Evolutionary conservation across 371 early-diverging fungal genomes (phyloP), one percentile per base, ranked within the genome.

Genomic region (Mortierella sp.): DNA sequence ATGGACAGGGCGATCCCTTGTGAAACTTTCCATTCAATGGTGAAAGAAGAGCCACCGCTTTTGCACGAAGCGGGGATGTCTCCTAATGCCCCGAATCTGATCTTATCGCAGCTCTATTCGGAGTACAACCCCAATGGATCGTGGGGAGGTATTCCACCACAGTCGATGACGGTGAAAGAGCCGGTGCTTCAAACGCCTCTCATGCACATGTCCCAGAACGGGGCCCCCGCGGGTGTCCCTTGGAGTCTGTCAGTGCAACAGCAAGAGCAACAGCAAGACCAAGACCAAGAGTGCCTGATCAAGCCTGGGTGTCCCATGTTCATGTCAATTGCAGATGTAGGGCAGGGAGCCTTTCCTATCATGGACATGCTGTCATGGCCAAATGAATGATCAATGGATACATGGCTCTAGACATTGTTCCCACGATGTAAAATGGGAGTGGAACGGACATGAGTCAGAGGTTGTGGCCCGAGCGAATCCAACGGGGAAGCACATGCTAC

Each of bases 21-120:
- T n/a, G 8, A 39, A 38, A n/a, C 14, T 13, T 3, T 47, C 19
- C 5, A 5, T 30, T 3, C 55, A 12, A 18, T 56, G 56, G 57
- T 50, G 12, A 67, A 60, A 30, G 67, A 67, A 6, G 46, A 60
- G 10, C 61, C 67, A 21, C 43, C 54, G 3, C 18, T 67, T 28
- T 48, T 55, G 0, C 9, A 38, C 16, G 68, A 57, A 13, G 42
- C 19, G 2, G 39, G 3, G 14, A 34, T 13, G 16, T n/a, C 2
- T 38, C 13, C 16, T 21, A 30, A 57, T 30, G 54, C 54, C 30
- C 41, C 59, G 13, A 23, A 54, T 13, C 38, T 28, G 7, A 49
- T 67, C 21, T 10, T 60, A 19, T 30, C 60, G 10, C 66, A 53
- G 28, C 30, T 54, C 14, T 54, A 58, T 30, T n/a, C 45, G 0